Percentiles rank a stretch among this genome's conserved stretches.
Evolutionary conservation across 331 rosid genomes (phyloP).

Genomic region (Telfairia occidentalis): DNA sequence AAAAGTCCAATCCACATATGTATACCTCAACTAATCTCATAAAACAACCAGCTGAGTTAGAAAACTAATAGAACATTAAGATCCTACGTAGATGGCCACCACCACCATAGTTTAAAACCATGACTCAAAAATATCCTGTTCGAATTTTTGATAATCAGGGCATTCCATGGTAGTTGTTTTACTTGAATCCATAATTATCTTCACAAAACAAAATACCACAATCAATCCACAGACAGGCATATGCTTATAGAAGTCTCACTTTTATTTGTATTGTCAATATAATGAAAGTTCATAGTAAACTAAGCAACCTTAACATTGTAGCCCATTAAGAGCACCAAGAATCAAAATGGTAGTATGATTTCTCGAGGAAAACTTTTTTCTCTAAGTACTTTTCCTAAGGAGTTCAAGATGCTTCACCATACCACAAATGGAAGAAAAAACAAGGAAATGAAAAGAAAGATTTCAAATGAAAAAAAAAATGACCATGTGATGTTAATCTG

Average conservation of each 20-base stretch:
- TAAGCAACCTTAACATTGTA: neutral
- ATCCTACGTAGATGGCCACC: neutral
- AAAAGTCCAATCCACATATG: neutral
- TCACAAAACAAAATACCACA: neutral
- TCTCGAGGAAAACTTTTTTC: neutral
- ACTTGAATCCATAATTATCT: neutral
- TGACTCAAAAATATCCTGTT: neutral
- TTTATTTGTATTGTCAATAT: neutral
- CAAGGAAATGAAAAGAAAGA: neutral
- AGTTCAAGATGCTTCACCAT: neutral
- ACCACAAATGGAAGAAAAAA: neutral
- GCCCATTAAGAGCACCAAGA: constrained; percentile 4
- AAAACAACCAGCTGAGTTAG: neutral
- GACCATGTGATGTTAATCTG: neutral
- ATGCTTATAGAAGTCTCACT: neutral
- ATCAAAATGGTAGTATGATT: neutral
- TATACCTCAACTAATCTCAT: neutral
- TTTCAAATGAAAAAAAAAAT: neutral
- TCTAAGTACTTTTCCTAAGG: neutral
- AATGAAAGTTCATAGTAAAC: neutral
- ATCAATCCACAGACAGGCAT: neutral
- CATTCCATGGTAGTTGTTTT: neutral
- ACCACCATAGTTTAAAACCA: neutral
- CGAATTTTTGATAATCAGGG: neutral
- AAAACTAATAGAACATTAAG: neutral